Evolutionary conservation across 805 yeast species (phyloP).

Genomic region (Saccharomycopsis sp.): DNA sequence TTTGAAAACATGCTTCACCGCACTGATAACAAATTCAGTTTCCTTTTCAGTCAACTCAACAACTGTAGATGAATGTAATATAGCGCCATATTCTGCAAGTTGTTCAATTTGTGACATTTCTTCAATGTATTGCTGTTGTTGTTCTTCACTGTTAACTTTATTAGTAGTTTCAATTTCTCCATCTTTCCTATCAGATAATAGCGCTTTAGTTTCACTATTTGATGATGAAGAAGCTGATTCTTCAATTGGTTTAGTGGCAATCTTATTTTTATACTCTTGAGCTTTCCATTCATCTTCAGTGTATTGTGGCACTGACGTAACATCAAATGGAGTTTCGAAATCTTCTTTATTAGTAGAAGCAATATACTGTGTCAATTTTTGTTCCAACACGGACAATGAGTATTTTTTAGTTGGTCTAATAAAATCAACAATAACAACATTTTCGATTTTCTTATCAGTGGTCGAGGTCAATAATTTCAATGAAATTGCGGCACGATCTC

Average conservation of each 20-base stretch:
- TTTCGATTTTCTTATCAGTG: constrained; percentile 30
- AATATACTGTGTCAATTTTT: constrained; percentile 66
- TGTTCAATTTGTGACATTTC: constrained; percentile 69
- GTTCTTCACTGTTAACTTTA: constrained; percentile 29
- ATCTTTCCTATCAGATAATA: too few species aligned
- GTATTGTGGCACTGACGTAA: constrained; percentile 55
- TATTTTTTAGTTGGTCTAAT: constrained; percentile 62
- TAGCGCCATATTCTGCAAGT: constrained; percentile 62
- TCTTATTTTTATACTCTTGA: constrained; percentile 50
- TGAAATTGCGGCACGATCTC: constrained; percentile 92
- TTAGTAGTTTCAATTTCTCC: constrained; percentile 24
- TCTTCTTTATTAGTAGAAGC: constrained; percentile 40
- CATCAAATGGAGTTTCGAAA: constrained; percentile 59
- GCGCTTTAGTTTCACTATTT: background rate
- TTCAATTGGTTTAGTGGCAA: constrained; percentile 26
- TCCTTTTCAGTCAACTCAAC: constrained; percentile 81
- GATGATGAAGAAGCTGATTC: constrained; percentile 17
- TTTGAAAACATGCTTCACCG: constrained; percentile 75
- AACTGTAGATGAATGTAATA: constrained; percentile 61
- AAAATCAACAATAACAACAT: constrained; percentile 35
- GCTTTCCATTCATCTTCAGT: constrained; percentile 65
- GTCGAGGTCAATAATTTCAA: constrained; percentile 52
- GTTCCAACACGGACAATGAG: constrained; percentile 74
- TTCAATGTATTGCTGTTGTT: constrained; percentile 61
- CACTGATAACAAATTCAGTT: constrained; percentile 85